Conservation (phyloP, 768 basidiomycete genomes). For the Vishniacozyma victoriae region DNA sequence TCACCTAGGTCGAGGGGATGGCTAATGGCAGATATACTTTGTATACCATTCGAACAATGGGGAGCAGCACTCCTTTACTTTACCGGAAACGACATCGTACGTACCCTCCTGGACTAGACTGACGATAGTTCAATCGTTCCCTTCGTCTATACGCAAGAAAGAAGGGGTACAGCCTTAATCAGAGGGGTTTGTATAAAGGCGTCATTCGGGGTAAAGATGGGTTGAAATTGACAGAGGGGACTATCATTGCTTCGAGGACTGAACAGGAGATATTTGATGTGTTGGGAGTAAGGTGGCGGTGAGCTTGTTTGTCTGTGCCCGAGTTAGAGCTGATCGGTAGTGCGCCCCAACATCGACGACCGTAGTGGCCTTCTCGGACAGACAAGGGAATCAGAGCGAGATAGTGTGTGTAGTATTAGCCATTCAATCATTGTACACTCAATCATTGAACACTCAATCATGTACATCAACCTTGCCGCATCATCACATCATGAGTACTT, state of each 20-base stretch:
- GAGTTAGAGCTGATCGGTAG: slow-evolving; percentile 4
- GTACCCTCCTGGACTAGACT: slow-evolving; percentile 34
- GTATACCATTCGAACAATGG: slow-evolving; percentile 68
- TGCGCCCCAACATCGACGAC: slow-evolving; percentile 36
- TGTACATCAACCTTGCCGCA: too few species aligned
- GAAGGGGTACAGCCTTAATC: slow-evolving; percentile 79
- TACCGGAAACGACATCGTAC: slow-evolving; percentile 81
- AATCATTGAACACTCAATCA: too few species aligned
- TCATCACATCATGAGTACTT: neutral
- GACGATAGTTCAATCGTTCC: slow-evolving; percentile 73
- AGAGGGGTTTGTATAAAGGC: slow-evolving; percentile 68
- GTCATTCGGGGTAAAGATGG: slow-evolving; percentile 66
- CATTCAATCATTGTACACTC: neutral
- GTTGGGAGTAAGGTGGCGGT: slow-evolving; percentile 51
- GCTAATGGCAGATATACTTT: slow-evolving; percentile 59
- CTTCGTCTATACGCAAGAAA: slow-evolving; percentile 76
- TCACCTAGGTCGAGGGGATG: neutral
- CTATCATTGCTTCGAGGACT: slow-evolving; percentile 69
- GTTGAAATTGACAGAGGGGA: slow-evolving; percentile 56
- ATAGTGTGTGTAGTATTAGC: neutral
- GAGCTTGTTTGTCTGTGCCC: slow-evolving; percentile 4
- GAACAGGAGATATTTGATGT: slow-evolving; percentile 80
- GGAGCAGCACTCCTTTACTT: slow-evolving; percentile 90
- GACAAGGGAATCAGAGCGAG: neutral
- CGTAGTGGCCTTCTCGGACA: slow-evolving; percentile 1